Conservation (phyloP, 2,329 filamentous ascomycete genomes). For the Myriangium duriaei region DNA sequence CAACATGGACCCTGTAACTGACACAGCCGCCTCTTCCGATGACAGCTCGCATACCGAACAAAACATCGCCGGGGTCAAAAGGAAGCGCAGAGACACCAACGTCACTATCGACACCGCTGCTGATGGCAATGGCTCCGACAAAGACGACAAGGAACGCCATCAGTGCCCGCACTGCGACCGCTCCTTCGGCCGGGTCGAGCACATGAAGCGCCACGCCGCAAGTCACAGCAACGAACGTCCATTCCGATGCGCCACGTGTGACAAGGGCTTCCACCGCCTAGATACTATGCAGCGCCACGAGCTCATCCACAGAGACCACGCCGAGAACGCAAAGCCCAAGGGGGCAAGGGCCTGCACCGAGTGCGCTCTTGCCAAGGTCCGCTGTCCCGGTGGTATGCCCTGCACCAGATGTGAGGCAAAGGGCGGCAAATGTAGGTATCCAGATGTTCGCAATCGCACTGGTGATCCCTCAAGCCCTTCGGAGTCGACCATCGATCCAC, state of each 20-base stretch:
- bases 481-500: constrained; percentile 12
- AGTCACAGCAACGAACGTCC: constrained; percentile 16
- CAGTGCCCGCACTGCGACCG: constrained; percentile 14
- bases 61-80: constrained; percentile 8
- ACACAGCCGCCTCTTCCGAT: constrained; percentile 4
- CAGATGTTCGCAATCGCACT: constrained; percentile 9
- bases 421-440: constrained; percentile 17
- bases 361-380: constrained; percentile 19
- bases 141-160: constrained; percentile 11
- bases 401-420: constrained; percentile 19
- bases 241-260: constrained; percentile 16
- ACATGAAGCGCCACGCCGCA: constrained; percentile 17
- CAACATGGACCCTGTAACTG: constrained; percentile 7
- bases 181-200: constrained; percentile 17
- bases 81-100: constrained; percentile 9
- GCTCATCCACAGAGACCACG: constrained; percentile 14
- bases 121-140: not conserved
- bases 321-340: constrained; percentile 13
- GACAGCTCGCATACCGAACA: constrained; percentile 6
- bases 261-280: constrained; percentile 17
- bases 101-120: not conserved
- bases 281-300: constrained; percentile 19
- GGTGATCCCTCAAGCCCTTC: not conserved
- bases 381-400: constrained; percentile 19
- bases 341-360: constrained; percentile 19